Conservation (phyloP, 305 asterid species). For the Fraxinus latifolia region DNA sequence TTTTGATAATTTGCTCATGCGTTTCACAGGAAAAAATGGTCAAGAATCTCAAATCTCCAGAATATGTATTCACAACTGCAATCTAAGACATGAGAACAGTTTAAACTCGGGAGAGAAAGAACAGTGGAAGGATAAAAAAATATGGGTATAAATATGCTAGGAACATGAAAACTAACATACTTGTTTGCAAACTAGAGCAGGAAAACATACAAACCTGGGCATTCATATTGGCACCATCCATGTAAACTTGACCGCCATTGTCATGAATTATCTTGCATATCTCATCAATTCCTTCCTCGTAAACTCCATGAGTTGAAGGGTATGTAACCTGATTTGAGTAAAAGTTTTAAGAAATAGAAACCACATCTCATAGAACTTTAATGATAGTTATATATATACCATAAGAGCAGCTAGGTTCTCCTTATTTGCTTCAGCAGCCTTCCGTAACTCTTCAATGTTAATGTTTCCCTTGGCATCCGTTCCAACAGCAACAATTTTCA, state of each 20-base stretch:
- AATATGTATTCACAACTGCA: neutral
- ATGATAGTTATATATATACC: conserved; percentile 40
- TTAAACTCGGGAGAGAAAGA: neutral
- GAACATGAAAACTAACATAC: neutral
- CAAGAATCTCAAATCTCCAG: neutral
- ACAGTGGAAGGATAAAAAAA: neutral
- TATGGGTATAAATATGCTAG: neutral
- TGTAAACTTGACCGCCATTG: conserved; percentile 58
- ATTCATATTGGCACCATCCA: conserved; percentile 64
- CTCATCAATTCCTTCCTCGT: conserved; percentile 59
- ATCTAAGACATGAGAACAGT: neutral
- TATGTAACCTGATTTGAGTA: conserved; percentile 41
- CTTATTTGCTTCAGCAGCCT: conserved; percentile 83
- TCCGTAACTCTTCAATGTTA: conserved; percentile 73
- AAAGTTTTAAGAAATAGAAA: neutral
- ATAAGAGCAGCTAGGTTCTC: conserved; percentile 83
- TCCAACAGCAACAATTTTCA: conserved; percentile 93
- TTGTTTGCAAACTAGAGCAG: neutral
- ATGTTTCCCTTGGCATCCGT: conserved; percentile 97
- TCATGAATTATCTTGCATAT: conserved; percentile 55
- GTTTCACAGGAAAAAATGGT: neutral
- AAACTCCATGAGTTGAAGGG: conserved; percentile 61
- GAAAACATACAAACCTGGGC: conserved; percentile 40
- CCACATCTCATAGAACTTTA: neutral
- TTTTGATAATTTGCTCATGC: neutral